phyloP scores from a whole-genome alignment of 1,284 basidiomycete species.

The Rhodotorula mucilaginosa region DNA sequence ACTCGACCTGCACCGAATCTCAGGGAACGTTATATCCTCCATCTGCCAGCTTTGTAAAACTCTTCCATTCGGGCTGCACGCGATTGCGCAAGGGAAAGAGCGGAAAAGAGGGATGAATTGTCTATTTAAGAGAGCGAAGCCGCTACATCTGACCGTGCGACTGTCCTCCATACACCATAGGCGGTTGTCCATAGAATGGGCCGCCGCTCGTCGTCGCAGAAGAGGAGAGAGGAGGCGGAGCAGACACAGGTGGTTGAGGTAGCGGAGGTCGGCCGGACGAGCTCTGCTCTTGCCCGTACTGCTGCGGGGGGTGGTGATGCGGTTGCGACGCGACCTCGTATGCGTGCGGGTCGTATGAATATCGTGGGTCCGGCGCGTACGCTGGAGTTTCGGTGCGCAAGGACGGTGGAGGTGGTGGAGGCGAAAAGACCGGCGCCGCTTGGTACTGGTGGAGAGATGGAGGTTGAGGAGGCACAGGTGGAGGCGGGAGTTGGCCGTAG shows the following conservation, averaged over 20 bases:
- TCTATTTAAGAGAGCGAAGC: no score
- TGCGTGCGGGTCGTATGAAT: not conserved
- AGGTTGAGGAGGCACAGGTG: constrained; percentile 13
- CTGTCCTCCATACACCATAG: no score
- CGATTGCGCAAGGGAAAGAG: no score
- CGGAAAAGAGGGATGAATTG: no score
- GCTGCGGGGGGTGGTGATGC: not conserved
- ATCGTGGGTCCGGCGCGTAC: not conserved
- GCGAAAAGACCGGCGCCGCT: constrained; percentile 1
- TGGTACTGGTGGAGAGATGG: constrained; percentile 1
- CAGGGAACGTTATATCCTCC: no score
- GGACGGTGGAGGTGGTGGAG: constrained; percentile 23
- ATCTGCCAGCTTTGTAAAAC: no score
- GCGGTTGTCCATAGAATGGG: no score
- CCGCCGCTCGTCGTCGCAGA: not conserved
- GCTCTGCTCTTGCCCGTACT: not conserved
- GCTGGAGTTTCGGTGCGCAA: constrained; percentile 2
- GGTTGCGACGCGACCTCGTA: not conserved
- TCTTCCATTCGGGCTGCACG: no score
- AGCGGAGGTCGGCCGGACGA: not conserved
- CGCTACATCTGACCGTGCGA: no score
- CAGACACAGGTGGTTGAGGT: not conserved
- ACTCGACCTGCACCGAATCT: no score
- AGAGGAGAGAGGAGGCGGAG: not conserved
- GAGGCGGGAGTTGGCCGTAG: not conserved